Evolutionary conservation across 2,329 filamentous ascomycete species (phyloP).

Genomic region (Pseudogymnoascus sp.): DNA sequence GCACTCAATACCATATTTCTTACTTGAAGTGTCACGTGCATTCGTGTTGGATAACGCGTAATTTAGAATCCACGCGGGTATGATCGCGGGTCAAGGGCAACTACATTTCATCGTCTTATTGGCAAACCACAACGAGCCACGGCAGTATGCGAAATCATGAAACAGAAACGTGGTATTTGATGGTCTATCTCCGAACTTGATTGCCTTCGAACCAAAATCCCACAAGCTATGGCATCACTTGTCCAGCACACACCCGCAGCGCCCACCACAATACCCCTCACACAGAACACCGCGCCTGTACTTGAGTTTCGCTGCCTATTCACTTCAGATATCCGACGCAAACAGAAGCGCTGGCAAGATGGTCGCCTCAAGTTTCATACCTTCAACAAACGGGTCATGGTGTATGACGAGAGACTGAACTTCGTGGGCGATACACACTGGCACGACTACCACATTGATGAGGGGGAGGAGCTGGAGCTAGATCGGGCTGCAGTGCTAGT

Average conservation of each 20-base stretch:
- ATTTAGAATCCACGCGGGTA: background rate
- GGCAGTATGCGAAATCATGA: background rate
- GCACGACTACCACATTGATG: conserved; percentile 60
- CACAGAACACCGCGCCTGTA: conserved; percentile 59
- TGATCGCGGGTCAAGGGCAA: background rate
- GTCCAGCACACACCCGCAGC: background rate
- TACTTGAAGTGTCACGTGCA: background rate
- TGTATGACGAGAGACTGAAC: conserved; percentile 74
- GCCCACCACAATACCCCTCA: conserved; percentile 10
- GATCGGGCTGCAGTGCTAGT: conserved; percentile 70
- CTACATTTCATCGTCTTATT: background rate
- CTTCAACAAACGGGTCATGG: conserved; percentile 87
- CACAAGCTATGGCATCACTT: background rate
- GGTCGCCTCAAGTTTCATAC: conserved; percentile 79
- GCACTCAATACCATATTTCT: background rate
- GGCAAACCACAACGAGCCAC: background rate
- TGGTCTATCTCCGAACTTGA: background rate
- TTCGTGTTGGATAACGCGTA: conserved; percentile 7
- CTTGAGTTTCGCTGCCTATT: conserved; percentile 80
- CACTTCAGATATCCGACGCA: conserved; percentile 75
- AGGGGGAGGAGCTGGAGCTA: conserved; percentile 75
- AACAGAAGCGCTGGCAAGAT: conserved; percentile 92
- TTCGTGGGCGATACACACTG: conserved; percentile 81
- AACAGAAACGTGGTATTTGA: background rate
- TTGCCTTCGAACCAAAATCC: background rate